Evolutionary conservation across 1,139 yeast genomes (phyloP).

Genomic region (Pichia sp.): DNA sequence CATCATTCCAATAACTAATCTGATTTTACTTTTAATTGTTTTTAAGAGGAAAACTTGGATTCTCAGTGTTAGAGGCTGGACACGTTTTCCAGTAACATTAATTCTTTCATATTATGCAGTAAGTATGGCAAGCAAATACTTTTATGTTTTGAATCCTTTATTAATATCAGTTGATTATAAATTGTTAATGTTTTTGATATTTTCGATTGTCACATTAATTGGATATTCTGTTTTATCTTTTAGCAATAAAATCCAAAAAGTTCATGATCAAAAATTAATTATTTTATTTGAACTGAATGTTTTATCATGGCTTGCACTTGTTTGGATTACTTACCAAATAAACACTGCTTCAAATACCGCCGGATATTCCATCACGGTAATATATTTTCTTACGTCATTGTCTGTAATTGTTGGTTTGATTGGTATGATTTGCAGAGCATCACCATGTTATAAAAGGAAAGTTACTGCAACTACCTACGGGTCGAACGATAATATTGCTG

Average conservation of each 20-base stretch:
- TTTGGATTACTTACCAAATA: slow-evolving; percentile 40
- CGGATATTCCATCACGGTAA: slow-evolving; percentile 45
- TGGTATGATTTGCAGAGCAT: slow-evolving; percentile 31
- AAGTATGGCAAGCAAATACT: slow-evolving; percentile 32
- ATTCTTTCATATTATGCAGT: slow-evolving; percentile 37
- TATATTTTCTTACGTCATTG: slow-evolving; percentile 45
- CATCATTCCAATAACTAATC: slow-evolving; percentile 47
- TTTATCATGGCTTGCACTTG: slow-evolving; percentile 49
- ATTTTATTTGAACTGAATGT: slow-evolving; percentile 53
- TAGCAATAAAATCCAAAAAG: slow-evolving; percentile 46
- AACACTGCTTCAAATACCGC: slow-evolving; percentile 55
- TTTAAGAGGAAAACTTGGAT: slow-evolving; percentile 46
- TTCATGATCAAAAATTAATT: slow-evolving; percentile 68
- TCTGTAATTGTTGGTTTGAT: slow-evolving; percentile 52
- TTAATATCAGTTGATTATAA: slow-evolving; percentile 52
- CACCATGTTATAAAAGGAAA: slow-evolving; percentile 18
- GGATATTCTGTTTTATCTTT: slow-evolving; percentile 53
- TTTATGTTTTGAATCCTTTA: slow-evolving; percentile 44
- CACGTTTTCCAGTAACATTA: slow-evolving; percentile 55
- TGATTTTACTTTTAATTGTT: slow-evolving; percentile 43
- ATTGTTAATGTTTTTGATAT: slow-evolving; percentile 42
- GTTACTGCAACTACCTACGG: slow-evolving; percentile 21
- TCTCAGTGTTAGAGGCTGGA: slow-evolving; percentile 38
- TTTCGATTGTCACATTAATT: slow-evolving; percentile 41
- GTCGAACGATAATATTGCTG: slow-evolving; percentile 7